These are phyloP conservation scores for Dendrobium catenatum DNA, from an alignment of 106 monocot genomes.

Conservation along the genomic window DNA sequence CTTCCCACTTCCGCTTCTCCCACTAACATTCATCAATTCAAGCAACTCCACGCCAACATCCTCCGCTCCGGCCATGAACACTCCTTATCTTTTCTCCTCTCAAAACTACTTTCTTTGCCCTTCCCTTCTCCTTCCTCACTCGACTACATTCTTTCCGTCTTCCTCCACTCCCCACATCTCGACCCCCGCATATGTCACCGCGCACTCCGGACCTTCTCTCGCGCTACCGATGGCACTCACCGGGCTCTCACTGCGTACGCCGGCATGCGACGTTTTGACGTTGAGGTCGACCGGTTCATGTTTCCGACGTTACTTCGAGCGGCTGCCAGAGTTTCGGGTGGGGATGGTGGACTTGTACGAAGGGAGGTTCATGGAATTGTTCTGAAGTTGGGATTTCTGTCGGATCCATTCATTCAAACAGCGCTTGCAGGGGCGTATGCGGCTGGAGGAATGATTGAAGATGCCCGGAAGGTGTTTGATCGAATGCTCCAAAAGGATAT, in stretches of 20 bases:
- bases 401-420: slow-evolving; percentile 66
- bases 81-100: slow-evolving; percentile 36
- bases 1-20: not conserved
- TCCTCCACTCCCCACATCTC: slow-evolving; percentile 29
- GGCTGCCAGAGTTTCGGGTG: slow-evolving; percentile 11
- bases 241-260: slow-evolving; percentile 34
- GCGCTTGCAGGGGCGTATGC: slow-evolving; percentile 45
- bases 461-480: slow-evolving; percentile 74
- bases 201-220: slow-evolving; percentile 32
- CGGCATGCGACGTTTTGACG: slow-evolving; percentile 20
- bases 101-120: slow-evolving; percentile 50
- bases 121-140: slow-evolving; percentile 25
- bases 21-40: slow-evolving; percentile 36
- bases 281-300: slow-evolving; percentile 37
- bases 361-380: slow-evolving; percentile 54
- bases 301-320: slow-evolving; percentile 50
- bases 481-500: slow-evolving; percentile 50
- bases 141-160: slow-evolving; percentile 49
- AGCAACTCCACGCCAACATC: slow-evolving; percentile 52
- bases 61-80: slow-evolving; percentile 23
- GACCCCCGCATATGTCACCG: slow-evolving; percentile 33
- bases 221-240: slow-evolving; percentile 17
- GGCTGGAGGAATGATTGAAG: slow-evolving; percentile 12
- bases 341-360: slow-evolving; percentile 3
- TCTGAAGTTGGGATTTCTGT: slow-evolving; percentile 39